phyloP scores from a whole-genome alignment of 306 rosid species.

The Quercus alba region DNA sequence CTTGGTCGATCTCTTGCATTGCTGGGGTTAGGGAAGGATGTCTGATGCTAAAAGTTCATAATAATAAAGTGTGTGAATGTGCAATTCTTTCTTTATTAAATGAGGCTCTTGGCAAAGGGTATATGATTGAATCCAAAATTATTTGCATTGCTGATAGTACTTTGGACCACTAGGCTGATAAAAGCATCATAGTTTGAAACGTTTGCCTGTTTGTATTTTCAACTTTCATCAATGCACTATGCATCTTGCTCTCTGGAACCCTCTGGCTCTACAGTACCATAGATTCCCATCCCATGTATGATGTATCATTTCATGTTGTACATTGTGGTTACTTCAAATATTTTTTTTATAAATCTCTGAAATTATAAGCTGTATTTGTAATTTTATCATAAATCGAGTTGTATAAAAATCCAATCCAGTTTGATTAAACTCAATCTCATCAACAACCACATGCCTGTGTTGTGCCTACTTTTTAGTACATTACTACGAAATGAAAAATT shows the following conservation, averaged over 20 bases:
- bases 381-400: not conserved
- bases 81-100: not conserved
- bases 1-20: too few relatives aligned
- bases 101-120: not conserved
- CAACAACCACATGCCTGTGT: too few relatives aligned
- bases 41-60: too few relatives aligned
- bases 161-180: not conserved
- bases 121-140: not conserved
- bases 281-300: conserved; percentile 8
- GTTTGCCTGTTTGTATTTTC: not conserved
- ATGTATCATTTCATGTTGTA: not conserved
- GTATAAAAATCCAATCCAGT: too few relatives aligned
- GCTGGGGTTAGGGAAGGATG: too few relatives aligned
- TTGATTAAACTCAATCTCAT: too few relatives aligned
- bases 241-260: not conserved
- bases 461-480: too few relatives aligned
- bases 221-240: not conserved
- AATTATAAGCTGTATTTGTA: not conserved
- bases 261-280: not conserved
- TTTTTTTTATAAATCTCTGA: not conserved
- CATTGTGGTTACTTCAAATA: not conserved
- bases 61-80: not conserved
- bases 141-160: not conserved
- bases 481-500: too few relatives aligned
- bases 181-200: too few relatives aligned